Base-by-base conservation (phyloP, 163 green algal genomes). In the Volvox carteri region DNA sequence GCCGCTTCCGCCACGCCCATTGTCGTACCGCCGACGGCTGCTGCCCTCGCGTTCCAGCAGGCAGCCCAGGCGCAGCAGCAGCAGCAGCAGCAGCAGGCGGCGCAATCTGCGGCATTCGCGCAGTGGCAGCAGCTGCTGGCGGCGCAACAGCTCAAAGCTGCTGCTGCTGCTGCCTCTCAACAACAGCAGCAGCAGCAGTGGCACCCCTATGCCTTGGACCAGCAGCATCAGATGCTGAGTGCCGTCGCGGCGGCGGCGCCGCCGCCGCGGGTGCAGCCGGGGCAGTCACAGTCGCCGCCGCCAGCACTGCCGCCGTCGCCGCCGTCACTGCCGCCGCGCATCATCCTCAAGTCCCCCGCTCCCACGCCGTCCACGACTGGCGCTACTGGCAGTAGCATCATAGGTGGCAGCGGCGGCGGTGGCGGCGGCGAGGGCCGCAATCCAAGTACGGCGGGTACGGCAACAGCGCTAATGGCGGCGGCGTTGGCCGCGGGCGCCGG, bases 71-170 rank as follows among this genome's bases (percentile, higher is more conserved):
- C n/a, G 37, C 78, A 85, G 37, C 78, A 85, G 28, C n/a, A 56
- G 37, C 11, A 28, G 76, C 76, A 73, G 76, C 76, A 84, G 76
- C 35, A 37, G n/a, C 68, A 79, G 68, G 33, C 46, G 25, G 67
- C 46, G 44, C 30, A 48, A 9, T 35, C 60, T 37, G 68, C 46
- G 44, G 46, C 68, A 9, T 35, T 74, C 37, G 68, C 68, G 37
- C 68, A 41, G 8, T 72, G 68, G 83, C 48, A 75, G 37, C 50
- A 80, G 68, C 5, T 72, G 37, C 52, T 83, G 52, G 48, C 48
- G 70, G 37, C 35, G 68, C 54, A 78, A 30, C 72, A 85, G 39
- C 52, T 78, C 7, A 35, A 73, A 19, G 35, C 39, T n/a, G n/a
- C n/a, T n/a, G n/a, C n/a, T n/a, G n/a, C n/a, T n/a, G n/a, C n/a